Percentiles rank a stretch among this genome's conserved stretches.
Evolutionary conservation across 1,284 basidiomycete species (phyloP).

Genomic region (Irpex sp.): DNA sequence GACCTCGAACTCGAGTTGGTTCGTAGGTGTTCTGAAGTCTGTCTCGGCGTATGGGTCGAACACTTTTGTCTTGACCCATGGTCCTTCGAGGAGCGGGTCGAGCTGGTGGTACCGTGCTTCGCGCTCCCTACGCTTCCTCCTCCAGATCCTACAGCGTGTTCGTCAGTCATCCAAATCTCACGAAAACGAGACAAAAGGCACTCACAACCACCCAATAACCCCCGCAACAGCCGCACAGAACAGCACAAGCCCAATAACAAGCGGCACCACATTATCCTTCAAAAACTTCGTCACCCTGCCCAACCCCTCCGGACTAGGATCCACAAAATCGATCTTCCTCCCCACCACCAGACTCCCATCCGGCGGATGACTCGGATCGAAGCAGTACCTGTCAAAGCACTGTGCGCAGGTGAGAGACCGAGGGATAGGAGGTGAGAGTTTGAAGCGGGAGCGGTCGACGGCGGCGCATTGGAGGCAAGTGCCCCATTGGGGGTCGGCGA

Average conservation of each 20-base stretch:
- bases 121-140: constrained; percentile 3
- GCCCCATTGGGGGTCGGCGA: constrained; percentile 49
- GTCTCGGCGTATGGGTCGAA: constrained; percentile 8
- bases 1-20: constrained; percentile 1
- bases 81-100: neutral
- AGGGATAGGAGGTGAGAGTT: constrained; percentile 28
- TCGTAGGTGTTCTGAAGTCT: constrained; percentile 3
- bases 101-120: constrained; percentile 4
- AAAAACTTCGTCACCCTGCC: constrained; percentile 36
- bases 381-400: constrained; percentile 57
- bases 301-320: constrained; percentile 47
- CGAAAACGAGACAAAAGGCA: neutral
- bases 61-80: neutral
- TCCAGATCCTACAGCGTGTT: constrained; percentile 3
- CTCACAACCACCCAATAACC: constrained; percentile 8
- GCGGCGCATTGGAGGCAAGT: constrained; percentile 52
- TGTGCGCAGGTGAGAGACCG: constrained; percentile 43
- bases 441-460: constrained; percentile 48
- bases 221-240: neutral
- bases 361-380: constrained; percentile 43
- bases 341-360: constrained; percentile 39
- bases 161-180: neutral
- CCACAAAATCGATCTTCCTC: constrained; percentile 41
- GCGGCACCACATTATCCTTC: constrained; percentile 33
- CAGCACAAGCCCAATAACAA: constrained; percentile 25